Evolutionary conservation across 768 basidiomycete species (phyloP).

Genomic region (Lentinula boryana): DNA sequence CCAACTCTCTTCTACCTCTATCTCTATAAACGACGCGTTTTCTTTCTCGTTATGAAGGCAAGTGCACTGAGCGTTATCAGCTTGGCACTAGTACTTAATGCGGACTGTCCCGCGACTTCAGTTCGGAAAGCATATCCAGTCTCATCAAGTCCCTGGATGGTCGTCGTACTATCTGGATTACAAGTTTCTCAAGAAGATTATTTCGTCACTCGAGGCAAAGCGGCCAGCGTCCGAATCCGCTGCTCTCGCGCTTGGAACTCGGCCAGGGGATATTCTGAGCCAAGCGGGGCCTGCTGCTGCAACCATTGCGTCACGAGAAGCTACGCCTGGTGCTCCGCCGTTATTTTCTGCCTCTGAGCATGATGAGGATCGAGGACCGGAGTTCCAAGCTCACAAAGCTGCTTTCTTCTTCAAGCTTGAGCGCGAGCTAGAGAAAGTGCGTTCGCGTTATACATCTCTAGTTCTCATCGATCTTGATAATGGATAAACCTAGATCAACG

Average conservation of each 20-base stretch:
- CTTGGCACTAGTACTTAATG: background rate
- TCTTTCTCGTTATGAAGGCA: constrained; percentile 8
- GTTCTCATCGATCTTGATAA: constrained; percentile 7
- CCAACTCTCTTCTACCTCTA: background rate
- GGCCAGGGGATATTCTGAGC: constrained; percentile 51
- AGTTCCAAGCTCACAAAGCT: constrained; percentile 92
- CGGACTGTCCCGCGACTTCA: constrained; percentile 28
- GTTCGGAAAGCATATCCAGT: constrained; percentile 98
- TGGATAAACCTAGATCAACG: constrained; percentile 70
- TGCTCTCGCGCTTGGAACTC: constrained; percentile 74
- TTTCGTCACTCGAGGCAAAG: constrained; percentile 88
- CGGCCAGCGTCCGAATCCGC: constrained; percentile 89
- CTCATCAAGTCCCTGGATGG: constrained; percentile 97
- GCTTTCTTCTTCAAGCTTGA: constrained; percentile 99
- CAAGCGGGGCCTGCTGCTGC: constrained; percentile 24
- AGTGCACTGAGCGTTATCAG: background rate
- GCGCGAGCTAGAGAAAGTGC: constrained; percentile 93
- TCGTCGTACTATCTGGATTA: constrained; percentile 94
- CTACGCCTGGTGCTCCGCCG: constrained; percentile 46
- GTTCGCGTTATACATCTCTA: constrained; percentile 11
- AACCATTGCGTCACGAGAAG: constrained; percentile 22
- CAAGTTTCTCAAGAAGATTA: constrained; percentile 98
- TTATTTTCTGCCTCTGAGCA: constrained; percentile 57
- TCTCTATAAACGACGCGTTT: background rate
- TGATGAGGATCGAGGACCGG: constrained; percentile 71